Conservation (phyloP, 257 asterid species). For the Rauvolfia tetraphylla region DNA sequence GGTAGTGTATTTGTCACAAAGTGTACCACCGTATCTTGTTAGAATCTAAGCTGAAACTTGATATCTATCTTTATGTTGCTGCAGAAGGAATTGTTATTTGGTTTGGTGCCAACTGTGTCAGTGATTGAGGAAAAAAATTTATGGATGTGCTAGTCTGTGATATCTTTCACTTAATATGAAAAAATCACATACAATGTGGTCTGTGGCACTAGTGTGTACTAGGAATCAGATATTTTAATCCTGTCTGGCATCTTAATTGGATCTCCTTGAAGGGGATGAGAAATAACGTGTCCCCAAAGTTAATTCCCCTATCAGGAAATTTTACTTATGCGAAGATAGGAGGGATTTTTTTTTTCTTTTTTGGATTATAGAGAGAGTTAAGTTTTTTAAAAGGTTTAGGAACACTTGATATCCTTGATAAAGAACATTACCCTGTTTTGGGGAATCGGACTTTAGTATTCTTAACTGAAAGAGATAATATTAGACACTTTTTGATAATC, state of each 20-base stretch:
- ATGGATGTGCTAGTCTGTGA: neutral
- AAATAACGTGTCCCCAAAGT: neutral
- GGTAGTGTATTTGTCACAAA: too few relatives aligned
- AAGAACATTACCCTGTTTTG: neutral
- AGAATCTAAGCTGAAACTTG: too few relatives aligned
- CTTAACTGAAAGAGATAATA: neutral
- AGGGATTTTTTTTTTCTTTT: neutral
- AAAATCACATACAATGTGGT: neutral
- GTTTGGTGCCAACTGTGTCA: neutral
- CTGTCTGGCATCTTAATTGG: neutral
- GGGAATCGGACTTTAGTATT: neutral
- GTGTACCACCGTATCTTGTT: too few relatives aligned
- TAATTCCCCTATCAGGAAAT: neutral
- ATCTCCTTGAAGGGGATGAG: neutral
- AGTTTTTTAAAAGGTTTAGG: neutral
- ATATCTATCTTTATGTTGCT: too few relatives aligned
- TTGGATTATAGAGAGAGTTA: neutral
- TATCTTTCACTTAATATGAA: neutral
- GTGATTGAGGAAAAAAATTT: neutral
- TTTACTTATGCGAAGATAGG: neutral
- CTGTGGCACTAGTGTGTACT: neutral
- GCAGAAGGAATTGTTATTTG: too few relatives aligned
- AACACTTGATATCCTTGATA: neutral
- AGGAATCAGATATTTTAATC: neutral
- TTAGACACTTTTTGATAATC: neutral